A percentile compares a stretch with the other conserved stretches of the same genome.
Evolutionary conservation across 495 filamentous ascomycete species (phyloP).

Genomic region (Lophium mytilinum): DNA sequence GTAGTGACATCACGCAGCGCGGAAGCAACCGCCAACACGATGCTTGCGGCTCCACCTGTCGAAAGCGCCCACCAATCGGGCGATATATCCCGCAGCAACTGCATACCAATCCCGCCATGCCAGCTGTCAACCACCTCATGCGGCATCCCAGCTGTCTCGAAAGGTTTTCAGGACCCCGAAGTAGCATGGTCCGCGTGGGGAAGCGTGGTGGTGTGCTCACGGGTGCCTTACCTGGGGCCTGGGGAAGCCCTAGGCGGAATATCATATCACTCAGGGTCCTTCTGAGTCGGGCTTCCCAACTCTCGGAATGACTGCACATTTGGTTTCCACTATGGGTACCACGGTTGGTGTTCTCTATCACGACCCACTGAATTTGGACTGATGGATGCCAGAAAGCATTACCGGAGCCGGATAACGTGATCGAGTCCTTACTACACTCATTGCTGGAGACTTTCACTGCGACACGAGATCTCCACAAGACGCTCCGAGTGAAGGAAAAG

Average conservation of each 20-base stretch:
- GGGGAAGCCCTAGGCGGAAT: neutral
- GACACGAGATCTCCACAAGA: slow-evolving; percentile 15
- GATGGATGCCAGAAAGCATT: neutral
- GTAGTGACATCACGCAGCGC: neutral
- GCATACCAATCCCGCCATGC: neutral
- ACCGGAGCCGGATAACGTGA: slow-evolving; percentile 1
- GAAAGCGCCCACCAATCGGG: neutral
- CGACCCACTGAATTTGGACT: neutral
- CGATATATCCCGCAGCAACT: neutral
- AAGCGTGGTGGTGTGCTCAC: too few species aligned
- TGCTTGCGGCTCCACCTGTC: neutral
- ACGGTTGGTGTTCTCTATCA: neutral
- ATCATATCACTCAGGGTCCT: neutral
- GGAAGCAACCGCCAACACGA: neutral
- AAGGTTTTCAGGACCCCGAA: neutral
- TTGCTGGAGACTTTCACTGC: slow-evolving; percentile 18
- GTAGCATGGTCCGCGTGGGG: neutral
- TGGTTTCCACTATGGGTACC: neutral
- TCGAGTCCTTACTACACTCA: slow-evolving; percentile 16
- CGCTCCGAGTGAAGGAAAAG: slow-evolving; percentile 13
- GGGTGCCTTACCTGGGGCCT: neutral
- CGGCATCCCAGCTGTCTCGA: neutral
- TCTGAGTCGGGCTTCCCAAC: neutral
- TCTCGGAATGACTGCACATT: neutral
- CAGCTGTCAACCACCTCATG: neutral